Evolutionary conservation across 1,139 yeast genomes (phyloP), one percentile per base, ranked within the genome.

Genomic region (Blastobotrys arbuscula): DNA sequence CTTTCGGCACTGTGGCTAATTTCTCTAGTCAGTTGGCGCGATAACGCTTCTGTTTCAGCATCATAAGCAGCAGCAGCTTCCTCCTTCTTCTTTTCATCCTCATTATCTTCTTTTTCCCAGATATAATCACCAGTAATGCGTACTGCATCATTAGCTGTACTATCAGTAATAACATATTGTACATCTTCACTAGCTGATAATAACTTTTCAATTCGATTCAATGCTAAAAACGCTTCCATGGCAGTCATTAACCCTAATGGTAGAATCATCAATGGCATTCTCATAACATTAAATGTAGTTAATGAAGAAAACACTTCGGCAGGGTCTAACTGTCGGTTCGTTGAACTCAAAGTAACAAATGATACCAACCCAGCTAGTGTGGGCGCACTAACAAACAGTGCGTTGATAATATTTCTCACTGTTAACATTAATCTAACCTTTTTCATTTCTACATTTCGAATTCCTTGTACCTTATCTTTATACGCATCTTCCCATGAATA

Each of bases 291-390:
- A 71, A 88, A 89, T 50, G 86, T 73, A 0, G 94, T 77, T 47
- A 89, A 71, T 12, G 96, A 83, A 0, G 96, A 78, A 62, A 89
- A 89, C n/a, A 88, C 79, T 33, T 76, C 70, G 2, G 88, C 90
- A 1, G 95, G 82, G 52, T 74, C 72, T 55, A 79, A 74, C 21
- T 72, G 66, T 4, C 16, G 4, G 56, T 82, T 82, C 56, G 85
- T 68, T 52, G 79, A 78, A 67, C 84, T 84, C 52, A 84, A 74
- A 0, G 81, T 82, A 55, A 88, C 76, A 61, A 88, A 89, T 0
- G 96, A 76, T 2, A 81, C 72, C 76, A 84, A 74, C 2, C 94
- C 83, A 0, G 90, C 79, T 53, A 85, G 64, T 18, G 77, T 73
- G 0, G 94, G 83, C 47, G 85, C 72, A 2, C 82, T 73, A 0